Percentiles rank a stretch among this genome's conserved stretches.
phyloP scores from a whole-genome alignment of 2,329 filamentous ascomycete genomes.

The Aschersonia sp. region DNA sequence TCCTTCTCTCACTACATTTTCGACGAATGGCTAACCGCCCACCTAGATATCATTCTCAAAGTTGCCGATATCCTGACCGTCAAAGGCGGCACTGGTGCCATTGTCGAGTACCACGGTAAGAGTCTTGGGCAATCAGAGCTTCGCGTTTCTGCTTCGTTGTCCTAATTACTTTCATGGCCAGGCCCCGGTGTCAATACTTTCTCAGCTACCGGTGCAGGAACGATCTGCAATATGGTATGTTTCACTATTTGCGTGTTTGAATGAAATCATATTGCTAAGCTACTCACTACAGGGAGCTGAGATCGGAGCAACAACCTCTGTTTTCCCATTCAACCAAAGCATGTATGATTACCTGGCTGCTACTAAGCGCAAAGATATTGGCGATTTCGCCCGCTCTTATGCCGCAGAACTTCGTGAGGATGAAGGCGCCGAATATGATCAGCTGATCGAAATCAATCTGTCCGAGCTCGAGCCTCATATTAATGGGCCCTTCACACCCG shows the following conservation, averaged over 20 bases:
- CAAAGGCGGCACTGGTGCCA: conserved; percentile 91
- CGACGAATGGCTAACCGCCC: neutral
- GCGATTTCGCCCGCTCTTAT: conserved; percentile 76
- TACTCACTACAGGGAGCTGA: conserved; percentile 31
- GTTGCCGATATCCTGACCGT: conserved; percentile 93
- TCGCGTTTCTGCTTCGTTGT: neutral
- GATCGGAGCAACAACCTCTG: conserved; percentile 74
- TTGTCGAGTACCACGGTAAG: conserved; percentile 62
- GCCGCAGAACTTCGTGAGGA: conserved; percentile 77
- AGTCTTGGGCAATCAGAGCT: neutral
- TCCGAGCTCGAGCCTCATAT: conserved; percentile 92
- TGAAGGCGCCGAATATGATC: conserved; percentile 84
- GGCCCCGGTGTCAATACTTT: conserved; percentile 48
- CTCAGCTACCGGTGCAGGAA: conserved; percentile 47
- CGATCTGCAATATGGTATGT: conserved; percentile 53
- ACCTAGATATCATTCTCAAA: conserved; percentile 83
- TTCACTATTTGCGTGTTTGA: neutral
- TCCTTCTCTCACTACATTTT: neutral
- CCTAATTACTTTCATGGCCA: neutral
- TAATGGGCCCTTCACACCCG: conserved; percentile 97
- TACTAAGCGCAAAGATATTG: conserved; percentile 82
- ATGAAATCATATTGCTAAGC: neutral
- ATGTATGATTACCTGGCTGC: conserved; percentile 93
- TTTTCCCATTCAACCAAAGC: conserved; percentile 96
- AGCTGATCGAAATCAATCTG: conserved; percentile 92